These are phyloP conservation scores for Hemisphaericaspora lyxosophila DNA, from an alignment of 1,139 yeast species.

Conservation along the genomic window DNA sequence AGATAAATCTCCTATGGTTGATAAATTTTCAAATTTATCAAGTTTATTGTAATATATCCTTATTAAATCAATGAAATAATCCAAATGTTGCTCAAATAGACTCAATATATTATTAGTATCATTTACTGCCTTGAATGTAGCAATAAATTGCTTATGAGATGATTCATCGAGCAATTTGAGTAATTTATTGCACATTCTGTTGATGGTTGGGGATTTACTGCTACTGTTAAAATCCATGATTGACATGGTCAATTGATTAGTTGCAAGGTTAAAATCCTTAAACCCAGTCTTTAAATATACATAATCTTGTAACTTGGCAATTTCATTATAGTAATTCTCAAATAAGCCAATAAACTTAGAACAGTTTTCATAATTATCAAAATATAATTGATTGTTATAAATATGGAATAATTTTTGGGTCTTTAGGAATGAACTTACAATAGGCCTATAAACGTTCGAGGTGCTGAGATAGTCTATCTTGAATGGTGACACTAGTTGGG, in stretches of 20 bases:
- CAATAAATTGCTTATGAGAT: not conserved
- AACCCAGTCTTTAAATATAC: not conserved
- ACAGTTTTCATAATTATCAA: not conserved
- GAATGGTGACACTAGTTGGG: not conserved
- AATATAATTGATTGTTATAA: conserved; percentile 3
- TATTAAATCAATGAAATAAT: conserved; percentile 4
- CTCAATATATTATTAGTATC: conserved; percentile 3
- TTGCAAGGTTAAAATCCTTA: conserved; percentile 1
- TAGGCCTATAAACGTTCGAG: not conserved
- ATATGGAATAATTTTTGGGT: conserved; percentile 4
- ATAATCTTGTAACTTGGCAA: conserved; percentile 1
- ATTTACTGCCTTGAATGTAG: not conserved
- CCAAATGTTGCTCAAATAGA: conserved; percentile 4
- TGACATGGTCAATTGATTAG: not conserved
- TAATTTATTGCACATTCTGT: conserved; percentile 2
- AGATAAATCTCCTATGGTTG: conserved; percentile 3
- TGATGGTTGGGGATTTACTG: not conserved
- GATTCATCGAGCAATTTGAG: conserved; percentile 1
- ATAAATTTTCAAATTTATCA: conserved; percentile 1
- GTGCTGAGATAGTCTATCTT: not conserved
- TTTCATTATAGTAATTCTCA: conserved; percentile 2
- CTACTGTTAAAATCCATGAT: not conserved
- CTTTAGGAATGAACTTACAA: conserved; percentile 1
- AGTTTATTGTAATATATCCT: not conserved
- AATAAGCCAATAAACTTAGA: conserved; percentile 1